Percentiles rank a stretch among this genome's conserved stretches.
These are phyloP conservation scores for Bacterosira constricta DNA, from an alignment of 108 stramenopile species.

Conservation along the genomic window DNA sequence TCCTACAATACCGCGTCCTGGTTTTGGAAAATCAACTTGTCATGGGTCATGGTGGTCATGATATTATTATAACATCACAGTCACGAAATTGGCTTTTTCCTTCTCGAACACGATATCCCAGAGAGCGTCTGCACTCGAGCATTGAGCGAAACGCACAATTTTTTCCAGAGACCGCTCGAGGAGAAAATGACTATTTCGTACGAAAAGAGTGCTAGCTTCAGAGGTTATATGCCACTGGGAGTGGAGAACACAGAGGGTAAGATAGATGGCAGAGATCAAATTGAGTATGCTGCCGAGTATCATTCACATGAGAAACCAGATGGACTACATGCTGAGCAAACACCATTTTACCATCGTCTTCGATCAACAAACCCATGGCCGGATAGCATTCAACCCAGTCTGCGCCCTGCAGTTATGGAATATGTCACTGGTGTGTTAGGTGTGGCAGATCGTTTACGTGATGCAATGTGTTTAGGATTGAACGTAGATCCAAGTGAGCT, in stretches of 20 bases:
- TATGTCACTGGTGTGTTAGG: slow-evolving; percentile 46
- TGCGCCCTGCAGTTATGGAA: slow-evolving; percentile 39
- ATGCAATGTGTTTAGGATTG: slow-evolving; percentile 63
- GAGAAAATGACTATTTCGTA: slow-evolving; percentile 66
- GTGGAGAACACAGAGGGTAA: slow-evolving; percentile 74
- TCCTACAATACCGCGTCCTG: no score
- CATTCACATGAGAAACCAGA: not conserved
- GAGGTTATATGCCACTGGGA: slow-evolving; percentile 76
- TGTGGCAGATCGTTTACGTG: slow-evolving; percentile 53
- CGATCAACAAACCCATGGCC: slow-evolving; percentile 65
- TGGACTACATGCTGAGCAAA: not conserved
- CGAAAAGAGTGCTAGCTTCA: slow-evolving; percentile 55
- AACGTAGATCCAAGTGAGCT: slow-evolving; percentile 42
- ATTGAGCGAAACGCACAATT: slow-evolving; percentile 48
- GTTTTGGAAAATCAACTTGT: no score
- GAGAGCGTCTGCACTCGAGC: slow-evolving; percentile 28
- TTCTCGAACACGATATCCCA: slow-evolving; percentile 56
- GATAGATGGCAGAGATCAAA: slow-evolving; percentile 69
- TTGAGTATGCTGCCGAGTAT: slow-evolving; percentile 71
- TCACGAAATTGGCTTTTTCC: slow-evolving; percentile 69
- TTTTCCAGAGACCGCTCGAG: slow-evolving; percentile 59
- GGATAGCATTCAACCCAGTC: slow-evolving; percentile 45
- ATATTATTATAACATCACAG: no score
- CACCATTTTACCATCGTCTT: slow-evolving; percentile 54
- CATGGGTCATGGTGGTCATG: no score